Evolutionary conservation across 805 yeast species (phyloP), one percentile per base, ranked within the genome.

Genomic region (Cyberlindnera xylosilytica): DNA sequence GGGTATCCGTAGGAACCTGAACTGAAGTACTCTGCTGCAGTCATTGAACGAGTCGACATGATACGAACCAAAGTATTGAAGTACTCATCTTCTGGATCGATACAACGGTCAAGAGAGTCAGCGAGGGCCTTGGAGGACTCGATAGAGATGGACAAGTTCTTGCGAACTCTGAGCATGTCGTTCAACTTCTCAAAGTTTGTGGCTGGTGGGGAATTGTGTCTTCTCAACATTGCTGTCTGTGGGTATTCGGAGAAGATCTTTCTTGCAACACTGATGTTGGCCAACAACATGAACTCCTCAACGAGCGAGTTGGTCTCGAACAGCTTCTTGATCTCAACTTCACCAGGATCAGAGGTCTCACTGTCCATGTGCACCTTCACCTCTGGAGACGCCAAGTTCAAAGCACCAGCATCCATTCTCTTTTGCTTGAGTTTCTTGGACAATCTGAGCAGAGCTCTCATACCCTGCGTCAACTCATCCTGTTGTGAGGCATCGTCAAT

Each of bases 1-100:
- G 95, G 81, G 59, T 88, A 87, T 9, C 95, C 86, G 57, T 74
- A 87, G 13, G 85, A 80, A 8, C 99, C 98, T 0, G 96, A 79
- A 10, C 95, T 81, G 68, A 93, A 93, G 61, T 93, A 93, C 61
- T 91, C 97, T 2, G 99, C 99, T 2, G 99, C 96, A 85, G 89
- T 87, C 99, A 93, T 93, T 66, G 98, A 91, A 57, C 99, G 77
- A 0, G 99, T 93, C 7, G 97, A 93, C 96, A 93, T 84, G 51
- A 93, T 93, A 64, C 99, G 81, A 6, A 91, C 73, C 54, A 93
- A 72, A 0, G 97, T 93, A 65, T 93, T 93, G 75, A 93, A 88
- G 60, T 87, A 93, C 6, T 90, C 83, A 63, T 93, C 98, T 1
- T 76, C 59, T 19, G 81, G 77, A 63, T 91, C 98, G 26, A 69